Evolutionary conservation across 2,329 filamentous ascomycete species (phyloP), one percentile per base, ranked within the genome.

Genomic region (Rhytidhysteron rufulum): DNA sequence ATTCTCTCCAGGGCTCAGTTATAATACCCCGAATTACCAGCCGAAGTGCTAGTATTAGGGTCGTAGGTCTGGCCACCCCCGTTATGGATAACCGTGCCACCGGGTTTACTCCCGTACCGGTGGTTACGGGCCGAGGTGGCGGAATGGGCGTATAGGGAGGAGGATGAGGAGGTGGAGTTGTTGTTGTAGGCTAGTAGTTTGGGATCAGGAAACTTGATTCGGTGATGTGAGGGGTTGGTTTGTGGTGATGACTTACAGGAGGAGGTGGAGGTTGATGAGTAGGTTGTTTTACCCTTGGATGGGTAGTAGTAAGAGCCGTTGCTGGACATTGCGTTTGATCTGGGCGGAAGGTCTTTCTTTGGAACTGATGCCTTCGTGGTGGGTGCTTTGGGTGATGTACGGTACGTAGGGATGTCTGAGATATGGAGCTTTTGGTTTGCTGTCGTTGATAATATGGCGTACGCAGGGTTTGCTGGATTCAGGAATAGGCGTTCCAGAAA

Each of bases 11-110:
- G 31, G 17, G 8, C 16, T 41, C 39, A 62, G 4, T 55, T 49
- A 40, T 63, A 58, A 43, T 62, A 62, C 0, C 57, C 54, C 2
- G 53, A 50, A 37, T 60, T 57, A 1, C 49, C 50, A 15, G 55
- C 57, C 22, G 49, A 54, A 3, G 52, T 54, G 42, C 51, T 57
- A 5, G 54, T 57, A 29, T 58, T 58, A 3, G 57, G 51, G 45
- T 59, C 57, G 21, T 55, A 50, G 3, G 47, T 46, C 39, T 50
- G 40, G 20, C 60, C 60, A 10, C 60, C 60, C 2, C 54, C 55
- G 27, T 58, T 60, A 50, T 57, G 51, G 22, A 62, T 45, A 17
- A 58, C 45, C 4, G 40, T 36, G 5, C 16, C 4, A 44, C 47
- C 4, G 2, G 57, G 58, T 32, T 63, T 61, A 49, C 48, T 55